Base-by-base conservation (phyloP, 805 yeast species). In the Deakozyma indianensis region DNA sequence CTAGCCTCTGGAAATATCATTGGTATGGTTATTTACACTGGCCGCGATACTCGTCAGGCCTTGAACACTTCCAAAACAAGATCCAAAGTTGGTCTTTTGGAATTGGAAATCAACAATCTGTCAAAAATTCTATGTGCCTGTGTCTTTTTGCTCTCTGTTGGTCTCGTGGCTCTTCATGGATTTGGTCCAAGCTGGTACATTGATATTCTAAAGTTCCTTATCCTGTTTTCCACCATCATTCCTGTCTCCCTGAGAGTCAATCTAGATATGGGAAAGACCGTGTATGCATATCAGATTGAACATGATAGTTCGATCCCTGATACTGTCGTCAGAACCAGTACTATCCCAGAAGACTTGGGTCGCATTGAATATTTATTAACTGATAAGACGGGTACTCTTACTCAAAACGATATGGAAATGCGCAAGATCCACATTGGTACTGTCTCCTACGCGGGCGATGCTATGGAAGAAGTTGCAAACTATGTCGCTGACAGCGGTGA, bases 401-500 rank as follows among this genome's bases (percentile, higher is more conserved):
- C 99, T 3, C 96, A 90, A 61, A 92, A 92, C 60, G 98, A 94
- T 59, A 92, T 92, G 99, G 95, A 86, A 57, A 68, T 92, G 73
- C 86, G 85, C 54, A 90, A 88, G 60, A 68, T 92, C 41, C 97
- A 94, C 60, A 67, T 94, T 27, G 99, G 98, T 3, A 73, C 90
- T 0, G 94, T 90, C 14, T 83, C 96, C 11, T 92, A 87, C 57
- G 86, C 94, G 5, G 83, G 83, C 27, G 97, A 92, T 55, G 77
- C 95, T 0, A 74, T 92, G 77, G 97, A 90, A 60, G 78, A 88
- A 38, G 95, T 92, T 1, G 65, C 76, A 2, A 83, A 78, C 41
- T 82, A 78, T 57, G 75, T 90, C 16, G 58, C 62, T 2, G 49
- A 49, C 3, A 35, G 40, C 23, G 40, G 41, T 38, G 23, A 28